Base-by-base conservation (phyloP, 2,329 filamentous ascomycete genomes). In the Diaporthe helianthi region DNA sequence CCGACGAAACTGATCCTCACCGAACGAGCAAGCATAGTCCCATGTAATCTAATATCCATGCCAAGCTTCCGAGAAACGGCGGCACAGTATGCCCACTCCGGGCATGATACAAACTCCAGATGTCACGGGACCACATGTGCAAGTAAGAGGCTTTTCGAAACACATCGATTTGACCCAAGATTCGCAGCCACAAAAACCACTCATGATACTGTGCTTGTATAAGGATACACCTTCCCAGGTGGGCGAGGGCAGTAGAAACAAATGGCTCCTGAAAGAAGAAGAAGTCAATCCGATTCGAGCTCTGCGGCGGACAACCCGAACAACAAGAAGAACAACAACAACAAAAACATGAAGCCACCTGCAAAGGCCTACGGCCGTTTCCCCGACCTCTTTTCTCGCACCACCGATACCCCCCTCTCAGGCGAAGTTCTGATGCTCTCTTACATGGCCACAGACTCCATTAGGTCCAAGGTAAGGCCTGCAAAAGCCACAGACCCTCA, bases 401-500 rank as follows among this genome's bases (percentile, higher is more conserved):
- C 44, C 26, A 49, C 41, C n/a, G 31, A 33, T 19, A 19, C 12
- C 38, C n/a, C 44, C 41, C 3, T 38, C 7, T 36, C 24, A 41
- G 33, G n/a, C 19, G 24, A 44, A 22, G 1, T 49, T 19, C 3
- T n/a, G 26, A 5, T 3, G n/a, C 22, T 15, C 7, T 7, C 2
- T 13, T 4, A 5, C 9, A 52, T 55, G 64, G n/a, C n/a, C 1
- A 15, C 64, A 66, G 15, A 33, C 29, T 13, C 9, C 38, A 22
- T 65, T 29, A 0, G 4, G 19, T 17, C 29, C 24, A 41, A 55
- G 13, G 7, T 33, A 66, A 1, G 29, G 31, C 29, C 51, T 46
- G 64, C 64, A 66, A 29, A 66, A 66, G 17, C 64, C 64, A 13
- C 64, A 66, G 6, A 15, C 1, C 19, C 15, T 55, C 10, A 2